Evolutionary conservation across 768 basidiomycete species (phyloP), one percentile per base, ranked within the genome.

Genomic region (Boletellus ananiceps): DNA sequence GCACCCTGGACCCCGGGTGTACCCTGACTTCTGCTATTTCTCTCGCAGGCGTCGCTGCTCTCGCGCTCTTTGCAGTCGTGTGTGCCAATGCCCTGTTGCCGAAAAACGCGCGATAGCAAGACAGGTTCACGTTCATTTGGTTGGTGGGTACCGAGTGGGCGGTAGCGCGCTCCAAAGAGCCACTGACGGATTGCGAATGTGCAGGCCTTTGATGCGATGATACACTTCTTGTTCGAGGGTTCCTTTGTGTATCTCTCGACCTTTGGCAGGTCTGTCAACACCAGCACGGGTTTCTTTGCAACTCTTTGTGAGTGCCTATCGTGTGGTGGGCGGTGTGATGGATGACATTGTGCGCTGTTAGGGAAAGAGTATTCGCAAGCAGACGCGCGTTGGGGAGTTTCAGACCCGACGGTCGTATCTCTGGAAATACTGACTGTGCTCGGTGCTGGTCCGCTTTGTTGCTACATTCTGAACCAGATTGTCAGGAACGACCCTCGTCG

Each of bases 341-440:
- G 12, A 8, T 44, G 23, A 40, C 2, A 35, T 19, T n/a, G 35
- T 33, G 29, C 18, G 27, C 21, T 12, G 2, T 14, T 54, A 89
- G 88, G 88, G 87, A 84, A 74, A 55, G 88, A 91, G 63, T 91
- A 93, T 60, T 82, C 86, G 19, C 74, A 74, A 2, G 90, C 89
- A 5, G 90, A 93, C 61, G 76, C 79, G 47, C 81, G 90, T 36
- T 93, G 91, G 91, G 90, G 88, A 13, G 62, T 75, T 38, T 72
- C 88, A 0, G 90, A 93, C 60, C 79, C 86, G 1, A 86, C 84
- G 1, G 75, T 92, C 44, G 87, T 93, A 39, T 83, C 88, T 6
- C 80, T 93, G 31, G 90, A 93, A 64, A 65, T 92, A 47, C 73
- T 93, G 53, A 93, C 90, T 6, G 90, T 93, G 11, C 74, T 92